Conservation (phyloP, 2,329 filamentous ascomycete genomes). For the Colletotrichum trifolii region DNA sequence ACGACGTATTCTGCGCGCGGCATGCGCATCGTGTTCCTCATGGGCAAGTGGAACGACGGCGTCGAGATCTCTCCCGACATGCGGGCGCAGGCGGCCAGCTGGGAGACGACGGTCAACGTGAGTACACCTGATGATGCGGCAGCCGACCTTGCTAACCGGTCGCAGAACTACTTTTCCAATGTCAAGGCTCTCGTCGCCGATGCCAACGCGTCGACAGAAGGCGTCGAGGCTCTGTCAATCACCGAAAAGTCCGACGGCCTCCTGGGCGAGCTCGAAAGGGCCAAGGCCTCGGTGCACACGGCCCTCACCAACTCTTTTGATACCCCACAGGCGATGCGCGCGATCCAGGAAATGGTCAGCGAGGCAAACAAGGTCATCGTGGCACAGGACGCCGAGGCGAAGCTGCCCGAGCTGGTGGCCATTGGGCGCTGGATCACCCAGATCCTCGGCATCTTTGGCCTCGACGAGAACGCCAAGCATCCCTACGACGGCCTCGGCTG, state of each 20-base stretch:
- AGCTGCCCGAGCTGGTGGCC: conserved; percentile 60
- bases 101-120: conserved; percentile 82
- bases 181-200: conserved; percentile 65
- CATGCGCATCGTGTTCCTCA: conserved; percentile 86
- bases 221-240: conserved; percentile 53
- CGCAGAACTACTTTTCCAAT: conserved; percentile 68
- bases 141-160: conserved; percentile 25
- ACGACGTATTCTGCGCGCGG: conserved; percentile 79
- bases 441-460: conserved; percentile 85
- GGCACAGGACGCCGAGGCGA: conserved; percentile 49
- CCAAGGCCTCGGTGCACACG: conserved; percentile 63
- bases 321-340: conserved; percentile 81
- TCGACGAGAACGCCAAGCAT: conserved; percentile 70
- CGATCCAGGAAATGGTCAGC: conserved; percentile 82
- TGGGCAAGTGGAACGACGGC: conserved; percentile 90
- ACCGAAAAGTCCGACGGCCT: conserved; percentile 46
- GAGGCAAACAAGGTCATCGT: conserved; percentile 73
- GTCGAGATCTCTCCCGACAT: conserved; percentile 91
- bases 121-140: conserved; percentile 39
- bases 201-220: conserved; percentile 46
- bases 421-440: conserved; percentile 84
- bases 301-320: conserved; percentile 89
- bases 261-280: conserved; percentile 59
- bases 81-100: conserved; percentile 77
- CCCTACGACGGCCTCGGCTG: conserved; percentile 69